phyloP scores from a whole-genome alignment of 2,329 filamentous ascomycete genomes.

The Aspergillus sergii region DNA sequence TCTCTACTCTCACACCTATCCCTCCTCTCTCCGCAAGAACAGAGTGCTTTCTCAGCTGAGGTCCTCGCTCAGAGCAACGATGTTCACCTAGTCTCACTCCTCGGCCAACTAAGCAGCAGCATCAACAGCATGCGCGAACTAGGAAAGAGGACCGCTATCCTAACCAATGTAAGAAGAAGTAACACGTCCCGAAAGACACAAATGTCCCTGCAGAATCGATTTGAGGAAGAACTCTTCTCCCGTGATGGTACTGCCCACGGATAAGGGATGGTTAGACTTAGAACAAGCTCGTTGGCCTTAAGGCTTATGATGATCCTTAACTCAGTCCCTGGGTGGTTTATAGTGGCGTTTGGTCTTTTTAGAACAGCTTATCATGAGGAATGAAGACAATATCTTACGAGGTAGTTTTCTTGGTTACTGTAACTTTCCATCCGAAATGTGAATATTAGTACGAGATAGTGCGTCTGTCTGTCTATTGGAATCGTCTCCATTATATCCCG shows the following conservation, averaged over 20 bases:
- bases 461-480: background rate
- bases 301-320: too few relatives aligned
- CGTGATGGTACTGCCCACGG: conserved; percentile 19
- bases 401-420: background rate
- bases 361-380: conserved; percentile 8
- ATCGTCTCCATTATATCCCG: background rate
- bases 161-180: conserved; percentile 49
- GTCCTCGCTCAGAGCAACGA: conserved; percentile 80
- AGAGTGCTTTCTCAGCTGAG: conserved; percentile 68
- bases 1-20: conserved; percentile 81
- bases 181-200: conserved; percentile 26
- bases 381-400: conserved; percentile 10
- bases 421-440: too few relatives aligned
- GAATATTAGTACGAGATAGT: background rate
- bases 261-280: background rate
- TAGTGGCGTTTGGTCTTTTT: conserved; percentile 2
- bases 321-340: background rate
- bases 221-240: conserved; percentile 32
- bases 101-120: conserved; percentile 74
- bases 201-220: conserved; percentile 24
- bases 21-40: conserved; percentile 73
- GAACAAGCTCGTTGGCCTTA: background rate
- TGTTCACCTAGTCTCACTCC: conserved; percentile 74
- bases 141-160: conserved; percentile 70
- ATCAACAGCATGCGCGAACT: conserved; percentile 71